Percentiles rank a stretch among this genome's conserved stretches.
phyloP scores from a whole-genome alignment of 495 filamentous ascomycete species.

The Chaetomium fimeti region DNA sequence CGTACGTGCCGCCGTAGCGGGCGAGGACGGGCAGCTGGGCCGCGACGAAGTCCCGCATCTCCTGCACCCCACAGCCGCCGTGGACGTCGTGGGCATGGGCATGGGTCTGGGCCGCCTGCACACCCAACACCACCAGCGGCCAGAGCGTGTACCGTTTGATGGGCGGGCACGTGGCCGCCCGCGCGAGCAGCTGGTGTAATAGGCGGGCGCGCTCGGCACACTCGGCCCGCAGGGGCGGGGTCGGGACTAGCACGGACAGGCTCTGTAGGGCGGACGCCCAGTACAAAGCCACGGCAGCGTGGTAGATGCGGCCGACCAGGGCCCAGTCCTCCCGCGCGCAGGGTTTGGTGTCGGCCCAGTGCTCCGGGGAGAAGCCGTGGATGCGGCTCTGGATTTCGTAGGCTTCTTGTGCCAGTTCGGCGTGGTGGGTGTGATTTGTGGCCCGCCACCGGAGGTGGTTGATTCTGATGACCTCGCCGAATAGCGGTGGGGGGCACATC shows the following conservation, averaged over 20 bases:
- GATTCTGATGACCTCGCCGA: conserved; percentile 31
- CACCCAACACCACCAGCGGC: conserved; percentile 13
- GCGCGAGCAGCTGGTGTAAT: not conserved
- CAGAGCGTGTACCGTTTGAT: not conserved
- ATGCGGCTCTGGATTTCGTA: conserved; percentile 28
- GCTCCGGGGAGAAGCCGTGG: conserved; percentile 28
- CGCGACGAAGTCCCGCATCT: not conserved
- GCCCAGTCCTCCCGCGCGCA: conserved; percentile 28
- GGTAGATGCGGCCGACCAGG: conserved; percentile 32
- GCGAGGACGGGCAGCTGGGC: not conserved
- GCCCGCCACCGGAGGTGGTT: conserved; percentile 30
- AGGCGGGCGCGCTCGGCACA: conserved; percentile 12
- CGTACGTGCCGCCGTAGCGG: not conserved
- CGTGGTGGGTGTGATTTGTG: not conserved
- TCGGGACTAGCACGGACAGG: conserved; percentile 29
- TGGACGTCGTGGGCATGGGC: too few species aligned
- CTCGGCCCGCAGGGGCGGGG: conserved; percentile 8
- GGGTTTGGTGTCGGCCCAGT: conserved; percentile 33
- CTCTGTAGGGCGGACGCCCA: conserved; percentile 37
- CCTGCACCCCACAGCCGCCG: too few species aligned
- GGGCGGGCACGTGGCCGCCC: not conserved
- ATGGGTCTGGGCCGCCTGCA: not conserved
- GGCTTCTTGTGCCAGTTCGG: conserved; percentile 17
- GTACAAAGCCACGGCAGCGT: conserved; percentile 35
- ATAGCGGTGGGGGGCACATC: conserved; percentile 28